Evolutionary conservation across 2,329 filamentous ascomycete genomes (phyloP), one percentile per base, ranked within the genome.

Genomic region (Diaporthe velutina): DNA sequence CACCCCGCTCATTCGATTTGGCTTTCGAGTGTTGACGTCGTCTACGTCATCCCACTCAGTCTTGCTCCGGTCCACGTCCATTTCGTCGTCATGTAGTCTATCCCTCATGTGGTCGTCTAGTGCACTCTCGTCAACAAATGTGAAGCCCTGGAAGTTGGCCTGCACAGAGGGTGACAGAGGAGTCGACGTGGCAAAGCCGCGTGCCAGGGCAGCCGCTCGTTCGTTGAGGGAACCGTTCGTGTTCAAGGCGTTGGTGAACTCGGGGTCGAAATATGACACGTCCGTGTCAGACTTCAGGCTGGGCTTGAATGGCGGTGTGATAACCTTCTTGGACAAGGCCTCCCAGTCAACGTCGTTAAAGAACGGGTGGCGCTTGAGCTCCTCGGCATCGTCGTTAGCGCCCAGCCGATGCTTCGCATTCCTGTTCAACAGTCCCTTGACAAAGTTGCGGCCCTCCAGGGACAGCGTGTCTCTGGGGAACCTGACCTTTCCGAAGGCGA

Each of bases 61-160:
- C 81, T 79, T 83, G 79, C 78, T 81, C 77, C 73, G 80, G 72
- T 84, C 78, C 50, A 81, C 83, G 50, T 90, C 87, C 90, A 92
- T 92, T 33, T 91, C 88, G 77, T 93, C 90, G 68, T 89, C 86
- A 70, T 88, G 80, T 72, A 82, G 80, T 68, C 87, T 85, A 75
- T 88, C 88, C 73, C 86, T 84, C 91, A 95, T 95, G 78, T 97
- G 93, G 77, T 96, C 95, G 70, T 98, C 96, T 73, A 99, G 92
- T 2, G 95, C 94, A 81, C 95, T 98, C 85, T 98, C 96, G 80
- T 98, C 97, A n/a, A 98, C 97, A 83, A 98, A 99, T 0, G 97
- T 99, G 84, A 99, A 99, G 45, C 97, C 97, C 81, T 97, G 95
- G 87, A 99, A 99, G 82, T 98, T 98, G 77, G 96, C 97, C 85